phyloP scores from a whole-genome alignment of 768 basidiomycete genomes.

The Phanerodontia chrysosporium region DNA sequence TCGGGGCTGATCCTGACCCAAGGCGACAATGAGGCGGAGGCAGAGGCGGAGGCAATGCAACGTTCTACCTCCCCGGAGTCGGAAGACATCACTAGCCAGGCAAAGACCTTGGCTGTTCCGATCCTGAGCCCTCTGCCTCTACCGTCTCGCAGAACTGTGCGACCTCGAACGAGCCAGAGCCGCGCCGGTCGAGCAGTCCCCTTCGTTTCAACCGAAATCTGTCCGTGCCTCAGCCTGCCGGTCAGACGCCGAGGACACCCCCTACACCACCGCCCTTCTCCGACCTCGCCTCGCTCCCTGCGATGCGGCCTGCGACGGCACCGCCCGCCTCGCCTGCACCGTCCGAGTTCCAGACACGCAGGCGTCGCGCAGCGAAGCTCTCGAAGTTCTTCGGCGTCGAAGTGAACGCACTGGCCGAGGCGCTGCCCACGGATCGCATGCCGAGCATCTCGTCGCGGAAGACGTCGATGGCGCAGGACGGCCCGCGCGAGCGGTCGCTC shows the following conservation, averaged over 20 bases:
- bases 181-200: not conserved
- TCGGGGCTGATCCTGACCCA: constrained; percentile 3
- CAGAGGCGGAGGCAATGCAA: not conserved
- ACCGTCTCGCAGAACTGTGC: not conserved
- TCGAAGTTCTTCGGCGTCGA: constrained; percentile 55
- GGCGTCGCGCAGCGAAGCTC: constrained; percentile 37
- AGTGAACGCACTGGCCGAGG: constrained; percentile 38
- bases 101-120: not conserved
- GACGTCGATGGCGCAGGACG: not conserved
- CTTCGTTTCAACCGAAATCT: not conserved
- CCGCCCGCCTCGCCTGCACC: not conserved
- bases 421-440: constrained; percentile 13
- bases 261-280: constrained; percentile 11
- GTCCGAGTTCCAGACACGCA: constrained; percentile 13
- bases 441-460: not conserved
- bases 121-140: not conserved
- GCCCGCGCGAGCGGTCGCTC: not conserved
- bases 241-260: constrained; percentile 1
- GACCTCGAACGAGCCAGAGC: not conserved
- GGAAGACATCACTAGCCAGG: not conserved
- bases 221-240: not conserved
- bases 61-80: not conserved
- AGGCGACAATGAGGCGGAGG: not conserved
- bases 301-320: not conserved
- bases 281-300: not conserved